Evolutionary conservation across 108 stramenopile genomes (phyloP), one percentile per base, ranked within the genome.

Genomic region (Fragilariopsis cylindrus): DNA sequence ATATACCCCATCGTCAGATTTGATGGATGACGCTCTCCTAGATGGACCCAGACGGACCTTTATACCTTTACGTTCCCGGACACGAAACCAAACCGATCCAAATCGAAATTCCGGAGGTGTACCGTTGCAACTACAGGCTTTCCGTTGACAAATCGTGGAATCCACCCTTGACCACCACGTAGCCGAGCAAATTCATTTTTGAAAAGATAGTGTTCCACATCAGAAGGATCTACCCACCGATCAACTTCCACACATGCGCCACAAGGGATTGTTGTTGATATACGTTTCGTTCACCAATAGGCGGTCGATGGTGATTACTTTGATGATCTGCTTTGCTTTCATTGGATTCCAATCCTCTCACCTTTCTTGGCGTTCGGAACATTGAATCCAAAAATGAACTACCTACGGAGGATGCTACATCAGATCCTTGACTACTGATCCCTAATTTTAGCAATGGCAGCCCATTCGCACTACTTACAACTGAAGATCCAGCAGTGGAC

Each of bases 11-110:
- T 84, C 79, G 8, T 89, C 82, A 4, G 90, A 88, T 70, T 81
- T 84, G 56, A 95, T 92, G 9, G 84, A 73, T 11, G 87, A 82
- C 3, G 94, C 90, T 49, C 81, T 73, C 21, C 71, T 69, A 9
- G 92, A 95, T 49, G 94, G 94, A 8, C 94, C 92, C 16, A 85
- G 69, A 19, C 94, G 76, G 16, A 91, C 91, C 42, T 89, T 91
- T 65, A 95, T 78, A 18, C 94, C 94, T 45, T 69, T 54, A 13
- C 44, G 60, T 18, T 84, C 73, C 56, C 82, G 70, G 5, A 95
- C 92, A 65, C 94, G 69, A 64, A 92, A 91, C 94, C 94, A 95
- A 73, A 95, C 90, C 4, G 94, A 95, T 15, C 94, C 94, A 72
- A 80, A 77, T 60, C 92, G 69, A 71, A 81, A 74, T 19, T 95